These are phyloP conservation scores for Fusarium mexicanum DNA, from an alignment of 2,329 filamentous ascomycete genomes.

Conservation along the genomic window DNA sequence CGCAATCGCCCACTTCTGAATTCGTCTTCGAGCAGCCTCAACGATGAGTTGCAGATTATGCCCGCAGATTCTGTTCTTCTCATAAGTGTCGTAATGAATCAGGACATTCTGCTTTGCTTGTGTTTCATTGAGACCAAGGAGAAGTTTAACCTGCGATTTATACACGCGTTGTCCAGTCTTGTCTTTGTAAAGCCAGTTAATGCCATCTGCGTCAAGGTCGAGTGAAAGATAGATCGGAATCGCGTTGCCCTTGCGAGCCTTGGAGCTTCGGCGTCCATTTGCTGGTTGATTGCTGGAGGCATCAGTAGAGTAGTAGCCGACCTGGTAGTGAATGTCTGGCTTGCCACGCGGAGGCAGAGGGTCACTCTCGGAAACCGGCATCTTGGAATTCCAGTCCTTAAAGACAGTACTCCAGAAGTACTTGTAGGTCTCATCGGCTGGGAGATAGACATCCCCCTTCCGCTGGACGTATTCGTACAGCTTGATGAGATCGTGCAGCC, in stretches of 20 bases:
- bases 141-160: not conserved
- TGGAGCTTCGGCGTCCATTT: not conserved
- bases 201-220: not conserved
- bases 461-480: not conserved
- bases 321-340: not conserved
- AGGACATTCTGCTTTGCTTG: constrained; percentile 2
- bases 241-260: not conserved
- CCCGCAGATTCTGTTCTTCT: not conserved
- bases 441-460: not conserved
- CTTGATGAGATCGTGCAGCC: not conserved
- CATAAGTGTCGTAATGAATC: not conserved
- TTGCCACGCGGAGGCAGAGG: not conserved
- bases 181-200: constrained; percentile 2
- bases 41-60: constrained; percentile 3
- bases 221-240: not conserved
- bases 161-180: not conserved
- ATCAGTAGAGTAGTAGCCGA: not conserved
- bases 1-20: not conserved
- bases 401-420: not conserved
- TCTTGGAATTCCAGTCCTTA: not conserved
- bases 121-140: not conserved
- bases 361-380: not conserved
- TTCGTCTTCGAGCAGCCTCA: constrained; percentile 1
- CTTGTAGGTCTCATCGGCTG: not conserved
- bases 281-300: not conserved